phyloP scores from a whole-genome alignment of 495 filamentous ascomycete genomes.

The Aspergillus homomorphus region DNA sequence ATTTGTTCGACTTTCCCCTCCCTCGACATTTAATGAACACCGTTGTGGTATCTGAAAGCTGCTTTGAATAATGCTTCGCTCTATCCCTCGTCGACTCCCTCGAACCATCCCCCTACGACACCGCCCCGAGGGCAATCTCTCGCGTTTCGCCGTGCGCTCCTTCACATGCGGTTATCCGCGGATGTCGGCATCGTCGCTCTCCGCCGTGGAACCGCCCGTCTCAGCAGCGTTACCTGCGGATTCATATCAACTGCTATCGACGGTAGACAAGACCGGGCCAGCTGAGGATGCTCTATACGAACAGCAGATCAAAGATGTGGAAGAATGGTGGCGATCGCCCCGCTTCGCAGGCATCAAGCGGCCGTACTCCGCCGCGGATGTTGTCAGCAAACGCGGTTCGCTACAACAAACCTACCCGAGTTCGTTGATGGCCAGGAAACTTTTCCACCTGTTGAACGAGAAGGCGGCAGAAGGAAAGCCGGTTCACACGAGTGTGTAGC shows the following conservation, averaged over 20 bases:
- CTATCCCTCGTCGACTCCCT: conserved; percentile 35
- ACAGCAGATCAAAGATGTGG: conserved; percentile 74
- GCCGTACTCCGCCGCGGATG: conserved; percentile 84
- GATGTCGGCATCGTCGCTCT: conserved; percentile 36
- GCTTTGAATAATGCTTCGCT: conserved; percentile 33
- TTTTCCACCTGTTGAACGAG: conserved; percentile 83
- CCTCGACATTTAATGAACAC: neutral
- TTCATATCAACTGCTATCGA: conserved; percentile 76
- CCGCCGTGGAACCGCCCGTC: conserved; percentile 49
- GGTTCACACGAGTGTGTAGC: conserved; percentile 77
- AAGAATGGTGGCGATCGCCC: conserved; percentile 81
- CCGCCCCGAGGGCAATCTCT: conserved; percentile 20
- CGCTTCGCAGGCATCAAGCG: conserved; percentile 87
- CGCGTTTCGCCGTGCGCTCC: conserved; percentile 32
- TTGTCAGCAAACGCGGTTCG: conserved; percentile 87
- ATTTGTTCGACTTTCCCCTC: neutral
- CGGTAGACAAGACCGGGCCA: conserved; percentile 64
- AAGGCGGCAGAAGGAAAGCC: conserved; percentile 73
- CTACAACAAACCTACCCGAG: conserved; percentile 85
- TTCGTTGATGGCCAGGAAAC: conserved; percentile 87
- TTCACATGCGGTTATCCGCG: conserved; percentile 46
- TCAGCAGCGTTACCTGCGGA: conserved; percentile 62
- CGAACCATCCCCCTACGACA: conserved; percentile 27
- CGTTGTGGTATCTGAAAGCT: neutral
- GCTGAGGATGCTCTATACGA: conserved; percentile 81